phyloP scores from a whole-genome alignment of 2,329 filamentous ascomycete genomes.

The Aureobasidium sp. region DNA sequence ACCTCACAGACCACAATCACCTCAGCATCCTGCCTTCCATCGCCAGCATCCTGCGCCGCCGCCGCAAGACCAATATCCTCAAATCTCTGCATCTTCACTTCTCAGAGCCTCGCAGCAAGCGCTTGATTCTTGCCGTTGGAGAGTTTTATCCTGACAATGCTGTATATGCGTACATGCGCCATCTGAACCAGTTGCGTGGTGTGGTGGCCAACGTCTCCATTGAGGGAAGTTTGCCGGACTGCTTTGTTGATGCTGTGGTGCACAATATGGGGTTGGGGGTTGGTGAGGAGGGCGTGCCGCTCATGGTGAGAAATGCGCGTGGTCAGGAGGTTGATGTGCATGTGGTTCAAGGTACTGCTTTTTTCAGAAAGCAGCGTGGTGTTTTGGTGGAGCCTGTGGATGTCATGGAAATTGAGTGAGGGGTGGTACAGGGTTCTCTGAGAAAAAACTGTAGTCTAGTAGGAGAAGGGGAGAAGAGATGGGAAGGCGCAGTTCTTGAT shows the following conservation, averaged over 20 bases:
- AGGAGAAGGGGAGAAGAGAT: neutral
- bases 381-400: neutral
- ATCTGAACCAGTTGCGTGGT: constrained; percentile 21
- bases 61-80: constrained; percentile 18
- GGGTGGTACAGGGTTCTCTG: neutral
- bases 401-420: neutral
- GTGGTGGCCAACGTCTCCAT: constrained; percentile 21
- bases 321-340: neutral
- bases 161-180: constrained; percentile 20
- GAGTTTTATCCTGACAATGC: constrained; percentile 23
- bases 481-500: neutral
- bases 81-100: constrained; percentile 21
- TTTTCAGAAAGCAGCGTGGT: neutral
- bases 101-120: constrained; percentile 19
- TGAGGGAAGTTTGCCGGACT: constrained; percentile 22
- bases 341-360: neutral
- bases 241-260: neutral
- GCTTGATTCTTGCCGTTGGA: constrained; percentile 12
- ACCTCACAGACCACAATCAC: constrained; percentile 25
- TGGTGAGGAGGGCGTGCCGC: neutral
- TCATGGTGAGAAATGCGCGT: neutral
- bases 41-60: neutral
- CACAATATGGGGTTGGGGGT: neutral
- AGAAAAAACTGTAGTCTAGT: neutral
- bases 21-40: constrained; percentile 14